Conservation (phyloP, 2,329 filamentous ascomycete species). For the Cercospora sojina region DNA sequence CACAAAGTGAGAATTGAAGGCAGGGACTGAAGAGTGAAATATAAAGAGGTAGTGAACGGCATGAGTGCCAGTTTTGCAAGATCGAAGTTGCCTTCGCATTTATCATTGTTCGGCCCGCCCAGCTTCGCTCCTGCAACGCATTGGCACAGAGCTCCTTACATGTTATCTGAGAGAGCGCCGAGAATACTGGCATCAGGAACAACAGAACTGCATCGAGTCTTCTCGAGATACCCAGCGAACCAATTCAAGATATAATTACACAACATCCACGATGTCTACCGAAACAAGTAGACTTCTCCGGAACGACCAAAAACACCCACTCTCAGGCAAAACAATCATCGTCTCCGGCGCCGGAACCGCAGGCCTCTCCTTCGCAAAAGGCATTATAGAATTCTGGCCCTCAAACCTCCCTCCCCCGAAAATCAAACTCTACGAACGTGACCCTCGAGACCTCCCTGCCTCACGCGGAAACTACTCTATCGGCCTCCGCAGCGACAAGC, state of each 20-base stretch:
- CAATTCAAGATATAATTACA: neutral
- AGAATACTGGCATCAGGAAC: neutral
- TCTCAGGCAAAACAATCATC: conserved; percentile 22
- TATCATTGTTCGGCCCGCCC: neutral
- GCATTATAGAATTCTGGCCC: conserved; percentile 14
- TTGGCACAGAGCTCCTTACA: neutral
- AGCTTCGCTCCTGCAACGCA: neutral
- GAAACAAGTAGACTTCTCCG: neutral
- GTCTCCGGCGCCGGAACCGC: conserved; percentile 21
- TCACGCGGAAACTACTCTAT: conserved; percentile 20
- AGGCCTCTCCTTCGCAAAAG: conserved; percentile 20
- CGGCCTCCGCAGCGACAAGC: conserved; percentile 14
- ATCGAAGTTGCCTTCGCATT: neutral
- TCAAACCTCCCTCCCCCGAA: conserved; percentile 3
- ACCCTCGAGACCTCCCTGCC: neutral
- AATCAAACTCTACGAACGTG: conserved; percentile 19
- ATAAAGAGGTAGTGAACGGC: neutral
- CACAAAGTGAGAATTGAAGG: neutral
- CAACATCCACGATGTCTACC: neutral
- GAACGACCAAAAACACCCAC: neutral
- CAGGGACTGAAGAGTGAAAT: neutral
- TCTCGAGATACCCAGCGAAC: neutral
- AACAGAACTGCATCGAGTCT: neutral
- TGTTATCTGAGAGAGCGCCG: neutral
- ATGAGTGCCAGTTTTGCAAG: neutral